Evolutionary conservation across 345 rosid species (phyloP).

Genomic region (Eutrema heterophyllum): DNA sequence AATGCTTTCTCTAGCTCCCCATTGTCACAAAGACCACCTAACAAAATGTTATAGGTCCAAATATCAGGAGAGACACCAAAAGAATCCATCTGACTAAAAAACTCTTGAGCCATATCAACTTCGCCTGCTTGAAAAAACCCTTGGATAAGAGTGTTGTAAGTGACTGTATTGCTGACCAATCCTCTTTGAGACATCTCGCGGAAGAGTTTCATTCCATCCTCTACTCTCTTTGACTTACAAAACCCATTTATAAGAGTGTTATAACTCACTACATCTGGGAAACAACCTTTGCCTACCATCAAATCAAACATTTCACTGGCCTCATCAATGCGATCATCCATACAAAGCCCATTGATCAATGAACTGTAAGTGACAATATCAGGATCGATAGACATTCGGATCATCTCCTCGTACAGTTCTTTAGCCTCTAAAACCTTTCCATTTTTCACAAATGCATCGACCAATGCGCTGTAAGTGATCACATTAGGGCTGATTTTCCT

Average conservation of each 20-base stretch:
- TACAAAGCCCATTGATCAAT: slow-evolving; percentile 16
- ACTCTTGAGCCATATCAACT: slow-evolving; percentile 9
- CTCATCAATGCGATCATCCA: slow-evolving; percentile 7
- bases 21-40: slow-evolving; percentile 25
- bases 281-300: slow-evolving; percentile 19
- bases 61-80: slow-evolving; percentile 18
- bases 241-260: slow-evolving; percentile 21
- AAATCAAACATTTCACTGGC: slow-evolving; percentile 25
- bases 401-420: slow-evolving; percentile 24
- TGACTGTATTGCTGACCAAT: slow-evolving; percentile 20
- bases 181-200: slow-evolving; percentile 17
- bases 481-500: slow-evolving; percentile 19
- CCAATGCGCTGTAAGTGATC: slow-evolving; percentile 15
- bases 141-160: slow-evolving; percentile 24
- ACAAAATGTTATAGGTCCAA: slow-evolving; percentile 19
- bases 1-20: slow-evolving; percentile 19
- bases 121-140: slow-evolving; percentile 18
- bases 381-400: neutral
- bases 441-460: slow-evolving; percentile 18
- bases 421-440: slow-evolving; percentile 22
- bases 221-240: slow-evolving; percentile 19
- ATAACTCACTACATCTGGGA: slow-evolving; percentile 18
- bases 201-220: slow-evolving; percentile 20
- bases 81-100: slow-evolving; percentile 18
- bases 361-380: slow-evolving; percentile 25